Evolutionary conservation across 2,329 filamentous ascomycete species (phyloP), one percentile per base, ranked within the genome.

Genomic region (Fusarium luffae): DNA sequence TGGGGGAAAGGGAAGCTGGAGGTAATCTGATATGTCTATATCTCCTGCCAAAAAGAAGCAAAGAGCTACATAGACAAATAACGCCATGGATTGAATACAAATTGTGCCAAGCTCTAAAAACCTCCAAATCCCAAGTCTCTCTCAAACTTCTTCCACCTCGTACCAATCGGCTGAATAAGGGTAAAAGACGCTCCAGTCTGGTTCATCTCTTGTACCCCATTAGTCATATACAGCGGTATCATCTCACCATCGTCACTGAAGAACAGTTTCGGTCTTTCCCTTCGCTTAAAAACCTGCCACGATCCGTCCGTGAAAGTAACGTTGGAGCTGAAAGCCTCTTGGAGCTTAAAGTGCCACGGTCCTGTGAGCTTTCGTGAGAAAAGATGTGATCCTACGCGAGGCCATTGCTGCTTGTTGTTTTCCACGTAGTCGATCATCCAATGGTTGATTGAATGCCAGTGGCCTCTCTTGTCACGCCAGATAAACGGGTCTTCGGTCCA

Each of bases 211-310:
- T 85, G 83, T 1, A 86, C 83, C 0, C 84, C 84, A 34, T 79
- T 85, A 2, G 81, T 75, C 62, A 86, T 51, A 55, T 84, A 84
- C 43, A 86, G 63, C 4, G 84, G 83, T 16, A 77, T 83, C 77
- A 84, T 77, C 16, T 68, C 32, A 0, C 58, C 63, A 60, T 85
- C 83, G 2, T 79, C 74, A 59, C 82, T 84, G 19, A 85, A 85
- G 54, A 81, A 84, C 7, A 86, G 49, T 76, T 85, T 84, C 1
- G 84, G 83, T 4, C 84, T 74, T 66, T 86, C 84, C 14, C 84
- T 72, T 4, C 84, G 77, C 52, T 82, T 81, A 37, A 81, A 83
- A 6, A 78, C 75, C 44, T 77, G 75, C 25, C 63, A 73, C 0
- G 75, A 75, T 0, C 84, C 83, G 66, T 86, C 84, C 0, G 79